Conservation (phyloP, 2,329 filamentous ascomycete species). For the Claviceps africana region DNA sequence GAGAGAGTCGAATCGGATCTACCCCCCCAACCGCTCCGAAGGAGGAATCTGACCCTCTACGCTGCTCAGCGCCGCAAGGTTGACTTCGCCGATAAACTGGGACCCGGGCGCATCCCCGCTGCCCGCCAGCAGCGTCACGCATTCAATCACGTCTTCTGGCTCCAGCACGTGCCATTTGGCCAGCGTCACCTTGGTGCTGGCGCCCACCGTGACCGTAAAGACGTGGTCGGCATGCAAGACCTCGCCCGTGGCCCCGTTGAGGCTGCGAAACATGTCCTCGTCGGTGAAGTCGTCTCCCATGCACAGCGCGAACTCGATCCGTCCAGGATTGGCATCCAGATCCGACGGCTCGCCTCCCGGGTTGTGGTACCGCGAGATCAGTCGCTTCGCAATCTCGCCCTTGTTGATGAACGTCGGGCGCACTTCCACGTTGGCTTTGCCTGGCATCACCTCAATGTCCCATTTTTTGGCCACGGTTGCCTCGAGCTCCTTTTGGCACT, state of each 20-base stretch:
- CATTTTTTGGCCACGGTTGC: slow-evolving; percentile 60
- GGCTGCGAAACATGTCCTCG: slow-evolving; percentile 87
- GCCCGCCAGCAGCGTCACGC: slow-evolving; percentile 40
- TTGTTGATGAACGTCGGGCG: slow-evolving; percentile 97
- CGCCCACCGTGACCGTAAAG: slow-evolving; percentile 84
- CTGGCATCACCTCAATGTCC: slow-evolving; percentile 92
- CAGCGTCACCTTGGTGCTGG: slow-evolving; percentile 80
- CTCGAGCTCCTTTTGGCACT: slow-evolving; percentile 73
- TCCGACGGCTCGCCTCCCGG: slow-evolving; percentile 30
- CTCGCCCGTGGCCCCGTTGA: slow-evolving; percentile 44
- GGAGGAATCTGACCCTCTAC: slow-evolving; percentile 37
- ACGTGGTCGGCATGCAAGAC: slow-evolving; percentile 48
- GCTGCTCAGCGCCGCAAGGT: slow-evolving; percentile 38
- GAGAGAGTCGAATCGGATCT: too few relatives aligned
- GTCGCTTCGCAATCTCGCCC: slow-evolving; percentile 78
- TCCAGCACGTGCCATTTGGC: slow-evolving; percentile 85
- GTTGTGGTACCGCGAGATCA: slow-evolving; percentile 59
- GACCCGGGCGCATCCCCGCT: slow-evolving; percentile 25
- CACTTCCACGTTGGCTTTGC: slow-evolving; percentile 93
- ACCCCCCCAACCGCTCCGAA: neutral
- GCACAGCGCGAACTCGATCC: slow-evolving; percentile 78
- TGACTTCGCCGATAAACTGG: slow-evolving; percentile 34
- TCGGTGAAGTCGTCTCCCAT: slow-evolving; percentile 94
- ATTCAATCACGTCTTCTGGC: slow-evolving; percentile 73
- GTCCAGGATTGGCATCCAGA: slow-evolving; percentile 29